A percentile compares a stretch with the other conserved stretches of the same genome.
Evolutionary conservation across 371 early-diverging fungal species (phyloP).

Genomic region (Lichtheimia ornata): DNA sequence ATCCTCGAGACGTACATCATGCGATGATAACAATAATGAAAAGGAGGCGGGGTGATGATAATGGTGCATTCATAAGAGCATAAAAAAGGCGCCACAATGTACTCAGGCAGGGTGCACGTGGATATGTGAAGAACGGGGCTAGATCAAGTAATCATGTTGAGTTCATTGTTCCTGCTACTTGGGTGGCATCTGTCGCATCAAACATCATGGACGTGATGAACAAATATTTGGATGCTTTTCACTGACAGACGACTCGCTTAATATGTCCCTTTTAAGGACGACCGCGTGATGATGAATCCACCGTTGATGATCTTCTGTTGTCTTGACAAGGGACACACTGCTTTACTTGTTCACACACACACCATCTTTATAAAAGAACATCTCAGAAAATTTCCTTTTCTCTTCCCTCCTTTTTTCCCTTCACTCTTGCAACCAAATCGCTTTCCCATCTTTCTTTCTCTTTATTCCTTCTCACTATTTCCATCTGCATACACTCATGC

Average conservation of each 20-base stretch:
- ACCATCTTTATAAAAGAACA: too few relatives aligned
- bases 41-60: too few relatives aligned
- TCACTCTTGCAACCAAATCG: neutral
- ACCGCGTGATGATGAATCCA: neutral
- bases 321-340: neutral
- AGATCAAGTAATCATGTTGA: too few relatives aligned
- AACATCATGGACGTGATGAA: neutral
- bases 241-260: conserved; percentile 11
- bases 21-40: too few relatives aligned
- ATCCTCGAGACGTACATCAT: too few relatives aligned
- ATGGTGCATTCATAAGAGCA: too few relatives aligned
- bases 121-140: too few relatives aligned
- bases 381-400: conserved; percentile 8
- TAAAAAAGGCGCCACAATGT: too few relatives aligned
- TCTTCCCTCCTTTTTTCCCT: neutral
- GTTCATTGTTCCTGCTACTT: too few relatives aligned
- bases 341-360: too few relatives aligned
- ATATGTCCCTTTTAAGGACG: conserved; percentile 8
- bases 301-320: neutral
- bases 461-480: neutral
- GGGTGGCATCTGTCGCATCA: too few relatives aligned
- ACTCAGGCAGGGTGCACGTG: too few relatives aligned
- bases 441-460: neutral
- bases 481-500: neutral
- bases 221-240: conserved; percentile 7